These are phyloP conservation scores for Chamaenerion angustifolium DNA, from an alignment of 345 rosid genomes.

Conservation along the genomic window DNA sequence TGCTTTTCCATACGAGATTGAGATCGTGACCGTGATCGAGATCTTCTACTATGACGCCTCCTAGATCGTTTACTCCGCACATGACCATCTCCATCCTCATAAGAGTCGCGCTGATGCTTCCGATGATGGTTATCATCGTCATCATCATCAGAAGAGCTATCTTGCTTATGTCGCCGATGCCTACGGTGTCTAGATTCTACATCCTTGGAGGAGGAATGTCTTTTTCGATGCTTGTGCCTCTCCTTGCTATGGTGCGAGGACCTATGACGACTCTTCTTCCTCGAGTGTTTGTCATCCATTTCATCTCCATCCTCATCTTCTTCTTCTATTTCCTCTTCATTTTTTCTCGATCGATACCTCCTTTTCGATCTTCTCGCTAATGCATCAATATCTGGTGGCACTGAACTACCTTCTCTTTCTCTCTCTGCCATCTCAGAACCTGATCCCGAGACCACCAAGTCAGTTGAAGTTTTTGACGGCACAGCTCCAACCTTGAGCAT, in stretches of 20 bases:
- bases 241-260: conserved; percentile 31
- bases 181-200: conserved; percentile 18
- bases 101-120: conserved; percentile 15
- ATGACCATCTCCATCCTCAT: conserved; percentile 14
- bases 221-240: conserved; percentile 34
- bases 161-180: conserved; percentile 11
- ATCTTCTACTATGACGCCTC: conserved; percentile 8
- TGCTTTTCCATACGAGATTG: conserved; percentile 12
- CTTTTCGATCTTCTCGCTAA: conserved; percentile 43
- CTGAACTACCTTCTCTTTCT: conserved; percentile 43
- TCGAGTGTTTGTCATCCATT: conserved; percentile 28
- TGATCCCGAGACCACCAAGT: conserved; percentile 31
- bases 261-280: conserved; percentile 31
- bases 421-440: conserved; percentile 14
- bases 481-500: conserved; percentile 50
- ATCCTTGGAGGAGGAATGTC: conserved; percentile 38
- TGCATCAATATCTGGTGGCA: conserved; percentile 21
- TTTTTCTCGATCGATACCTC: conserved; percentile 52
- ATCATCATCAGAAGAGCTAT: conserved; percentile 19
- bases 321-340: conserved; percentile 21
- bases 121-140: conserved; percentile 29
- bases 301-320: conserved; percentile 19
- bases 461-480: conserved; percentile 37
- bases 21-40: too few relatives aligned
- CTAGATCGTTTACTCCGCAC: conserved; percentile 17